Conservation (phyloP, 2,329 filamentous ascomycete genomes). For the Stagonosporopsis chrysanthemi region DNA sequence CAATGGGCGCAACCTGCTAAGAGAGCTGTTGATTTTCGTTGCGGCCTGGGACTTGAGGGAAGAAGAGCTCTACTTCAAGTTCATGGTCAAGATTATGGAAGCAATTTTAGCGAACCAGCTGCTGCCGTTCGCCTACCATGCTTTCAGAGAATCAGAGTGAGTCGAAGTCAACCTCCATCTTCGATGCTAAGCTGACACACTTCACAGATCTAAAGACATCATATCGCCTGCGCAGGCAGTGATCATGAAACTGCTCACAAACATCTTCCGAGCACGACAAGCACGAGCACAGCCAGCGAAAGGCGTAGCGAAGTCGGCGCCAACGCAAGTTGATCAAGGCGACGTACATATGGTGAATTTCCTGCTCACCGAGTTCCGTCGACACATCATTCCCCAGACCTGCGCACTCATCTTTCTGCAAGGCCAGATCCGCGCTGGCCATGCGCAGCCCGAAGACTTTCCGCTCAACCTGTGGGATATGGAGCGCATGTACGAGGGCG, state of each 20-base stretch:
- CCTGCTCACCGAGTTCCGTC: constrained; percentile 90
- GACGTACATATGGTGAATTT: constrained; percentile 78
- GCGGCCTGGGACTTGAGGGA: constrained; percentile 96
- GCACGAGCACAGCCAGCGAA: constrained; percentile 45
- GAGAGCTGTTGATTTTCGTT: constrained; percentile 93
- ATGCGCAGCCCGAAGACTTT: constrained; percentile 82
- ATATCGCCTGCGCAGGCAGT: constrained; percentile 95
- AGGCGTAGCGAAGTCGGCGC: constrained; percentile 55
- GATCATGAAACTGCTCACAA: constrained; percentile 86
- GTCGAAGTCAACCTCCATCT: constrained; percentile 7
- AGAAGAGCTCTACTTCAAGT: constrained; percentile 92
- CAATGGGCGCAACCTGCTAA: constrained; percentile 85
- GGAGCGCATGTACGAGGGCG: constrained; percentile 93
- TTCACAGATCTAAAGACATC: constrained; percentile 78
- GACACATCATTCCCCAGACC: constrained; percentile 91
- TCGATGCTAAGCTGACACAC: constrained; percentile 22
- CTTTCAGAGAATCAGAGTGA: constrained; percentile 72
- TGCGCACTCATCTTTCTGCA: constrained; percentile 94
- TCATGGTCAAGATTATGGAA: constrained; percentile 95
- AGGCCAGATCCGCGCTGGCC: constrained; percentile 81
- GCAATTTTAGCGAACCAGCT: constrained; percentile 88
- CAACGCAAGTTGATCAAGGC: constrained; percentile 62
- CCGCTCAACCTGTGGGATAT: constrained; percentile 97
- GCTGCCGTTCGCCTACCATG: constrained; percentile 90
- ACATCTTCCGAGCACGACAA: constrained; percentile 76